These are phyloP conservation scores for Schrenkiella parvula DNA, from an alignment of 345 rosid species.

Conservation along the genomic window DNA sequence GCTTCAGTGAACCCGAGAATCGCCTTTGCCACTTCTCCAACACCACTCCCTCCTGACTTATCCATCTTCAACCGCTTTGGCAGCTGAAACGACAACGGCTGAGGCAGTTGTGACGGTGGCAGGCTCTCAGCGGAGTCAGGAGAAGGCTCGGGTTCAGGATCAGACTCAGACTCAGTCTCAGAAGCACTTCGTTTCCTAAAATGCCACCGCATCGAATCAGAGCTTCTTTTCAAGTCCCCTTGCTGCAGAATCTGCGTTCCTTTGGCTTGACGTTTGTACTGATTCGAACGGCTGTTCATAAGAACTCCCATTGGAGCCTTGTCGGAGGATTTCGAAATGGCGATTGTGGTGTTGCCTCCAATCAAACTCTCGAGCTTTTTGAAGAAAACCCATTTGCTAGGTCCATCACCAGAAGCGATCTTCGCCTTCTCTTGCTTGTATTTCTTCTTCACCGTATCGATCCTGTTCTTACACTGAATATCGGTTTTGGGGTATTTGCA, in stretches of 20 bases:
- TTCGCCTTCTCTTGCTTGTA: constrained; percentile 78
- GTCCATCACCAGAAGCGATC: constrained; percentile 49
- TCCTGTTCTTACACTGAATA: constrained; percentile 91
- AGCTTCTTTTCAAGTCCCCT: constrained; percentile 22
- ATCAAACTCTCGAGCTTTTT: constrained; percentile 59
- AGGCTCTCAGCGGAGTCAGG: constrained; percentile 45
- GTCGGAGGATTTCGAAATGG: not conserved
- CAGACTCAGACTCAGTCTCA: constrained; percentile 39
- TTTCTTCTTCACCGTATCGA: constrained; percentile 94
- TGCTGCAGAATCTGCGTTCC: constrained; percentile 9
- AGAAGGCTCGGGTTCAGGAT: constrained; percentile 36
- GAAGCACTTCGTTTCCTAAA: constrained; percentile 40
- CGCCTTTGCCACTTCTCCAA: constrained; percentile 56
- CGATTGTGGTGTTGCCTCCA: constrained; percentile 32
- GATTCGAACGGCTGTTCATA: constrained; percentile 36
- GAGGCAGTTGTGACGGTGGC: constrained; percentile 31
- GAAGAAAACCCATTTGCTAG: constrained; percentile 74
- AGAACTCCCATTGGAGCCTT: constrained; percentile 54
- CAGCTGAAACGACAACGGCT: constrained; percentile 1
- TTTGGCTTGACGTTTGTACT: constrained; percentile 17
- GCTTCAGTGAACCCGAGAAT: constrained; percentile 68
- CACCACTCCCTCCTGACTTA: constrained; percentile 15
- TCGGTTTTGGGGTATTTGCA: constrained; percentile 66
- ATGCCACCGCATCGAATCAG: constrained; percentile 35
- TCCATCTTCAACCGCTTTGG: constrained; percentile 31